Conservation (phyloP, 2,329 filamentous ascomycete genomes). For the Myriosclerotinia duriaeana region DNA sequence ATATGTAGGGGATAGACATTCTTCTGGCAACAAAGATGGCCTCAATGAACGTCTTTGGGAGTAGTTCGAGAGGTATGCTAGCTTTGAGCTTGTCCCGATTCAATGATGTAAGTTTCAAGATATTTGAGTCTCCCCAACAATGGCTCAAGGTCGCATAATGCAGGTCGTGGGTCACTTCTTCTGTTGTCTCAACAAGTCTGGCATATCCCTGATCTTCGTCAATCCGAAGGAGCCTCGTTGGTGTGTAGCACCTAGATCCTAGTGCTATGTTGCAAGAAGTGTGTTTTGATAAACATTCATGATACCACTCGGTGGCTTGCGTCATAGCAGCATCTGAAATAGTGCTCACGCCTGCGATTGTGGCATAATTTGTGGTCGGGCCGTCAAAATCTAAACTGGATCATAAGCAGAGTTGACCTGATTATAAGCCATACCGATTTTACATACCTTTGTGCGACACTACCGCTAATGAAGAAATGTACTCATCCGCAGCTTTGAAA, state of each 20-base stretch:
- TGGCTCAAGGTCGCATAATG: neutral
- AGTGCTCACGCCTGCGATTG: neutral
- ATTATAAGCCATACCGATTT: neutral
- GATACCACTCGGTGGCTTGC: slow-evolving; percentile 8
- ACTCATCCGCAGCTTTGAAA: accelerated
- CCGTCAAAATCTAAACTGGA: neutral
- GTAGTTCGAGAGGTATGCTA: neutral
- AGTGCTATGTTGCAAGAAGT: neutral
- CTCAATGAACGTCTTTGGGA: slow-evolving; percentile 11
- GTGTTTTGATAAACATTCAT: neutral
- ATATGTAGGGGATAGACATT: neutral
- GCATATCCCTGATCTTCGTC: neutral
- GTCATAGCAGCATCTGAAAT: neutral
- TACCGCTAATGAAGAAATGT: accelerated
- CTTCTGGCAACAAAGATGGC: neutral
- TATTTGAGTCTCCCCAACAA: slow-evolving; percentile 3
- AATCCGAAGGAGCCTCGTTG: slow-evolving; percentile 7
- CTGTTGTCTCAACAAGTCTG: neutral
- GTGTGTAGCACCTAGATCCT: neutral
- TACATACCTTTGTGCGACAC: neutral
- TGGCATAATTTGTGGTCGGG: neutral
- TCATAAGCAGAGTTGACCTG: neutral
- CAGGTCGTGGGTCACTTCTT: neutral
- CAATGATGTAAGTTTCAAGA: neutral
- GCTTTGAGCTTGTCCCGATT: neutral